Evolutionary conservation across 495 filamentous ascomycete species (phyloP).

Genomic region (Talaromyces trachyspermus): DNA sequence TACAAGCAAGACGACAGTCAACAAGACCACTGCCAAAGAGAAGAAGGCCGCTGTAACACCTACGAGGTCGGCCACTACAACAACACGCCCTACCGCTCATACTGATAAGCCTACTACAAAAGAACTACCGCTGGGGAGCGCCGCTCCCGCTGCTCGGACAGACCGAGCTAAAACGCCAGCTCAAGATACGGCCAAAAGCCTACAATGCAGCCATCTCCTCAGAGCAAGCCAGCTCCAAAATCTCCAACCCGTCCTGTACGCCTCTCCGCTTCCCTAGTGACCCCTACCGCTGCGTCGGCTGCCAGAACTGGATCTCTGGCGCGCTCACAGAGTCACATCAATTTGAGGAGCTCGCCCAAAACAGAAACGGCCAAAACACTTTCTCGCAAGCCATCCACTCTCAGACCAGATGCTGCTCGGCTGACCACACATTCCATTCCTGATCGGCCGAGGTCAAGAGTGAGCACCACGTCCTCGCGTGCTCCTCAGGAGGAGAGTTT

Average conservation of each 20-base stretch:
- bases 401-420: constrained; percentile 22
- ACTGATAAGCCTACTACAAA: constrained; percentile 24
- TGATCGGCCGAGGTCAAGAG: constrained; percentile 36
- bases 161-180: constrained; percentile 27
- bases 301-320: constrained; percentile 42
- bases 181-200: constrained; percentile 21
- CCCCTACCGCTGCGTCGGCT: constrained; percentile 54
- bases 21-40: constrained; percentile 7
- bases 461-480: constrained; percentile 32
- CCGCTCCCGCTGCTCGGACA: constrained; percentile 16
- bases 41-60: constrained; percentile 7
- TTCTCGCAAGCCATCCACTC: constrained; percentile 36
- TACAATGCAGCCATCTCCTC: constrained; percentile 10
- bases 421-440: constrained; percentile 22
- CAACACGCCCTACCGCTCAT: constrained; percentile 11
- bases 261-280: constrained; percentile 52
- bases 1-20: constrained; percentile 17
- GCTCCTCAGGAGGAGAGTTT: constrained; percentile 62
- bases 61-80: constrained; percentile 12
- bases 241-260: constrained; percentile 60
- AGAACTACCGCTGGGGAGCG: constrained; percentile 4
- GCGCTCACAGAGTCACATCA: constrained; percentile 39
- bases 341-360: constrained; percentile 20
- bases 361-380: constrained; percentile 13
- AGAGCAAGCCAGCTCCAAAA: constrained; percentile 50